These are phyloP conservation scores for Saccharomyces eubayanus DNA, from an alignment of 805 yeast species.

Conservation along the genomic window DNA sequence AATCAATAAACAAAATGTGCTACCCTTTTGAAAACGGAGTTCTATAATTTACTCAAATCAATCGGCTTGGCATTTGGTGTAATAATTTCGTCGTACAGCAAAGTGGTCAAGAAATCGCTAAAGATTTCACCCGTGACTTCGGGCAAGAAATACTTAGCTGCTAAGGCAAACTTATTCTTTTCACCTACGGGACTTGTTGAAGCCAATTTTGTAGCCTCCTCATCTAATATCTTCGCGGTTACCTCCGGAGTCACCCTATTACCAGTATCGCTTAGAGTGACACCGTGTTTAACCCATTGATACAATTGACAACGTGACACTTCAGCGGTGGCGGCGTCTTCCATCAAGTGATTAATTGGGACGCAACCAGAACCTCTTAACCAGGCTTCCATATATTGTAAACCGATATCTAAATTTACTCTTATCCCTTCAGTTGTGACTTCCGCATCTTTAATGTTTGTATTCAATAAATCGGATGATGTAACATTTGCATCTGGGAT, in stretches of 20 bases:
- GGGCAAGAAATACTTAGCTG: conserved; percentile 62
- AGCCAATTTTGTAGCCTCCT: conserved; percentile 49
- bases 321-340: conserved; percentile 86
- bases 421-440: conserved; percentile 65
- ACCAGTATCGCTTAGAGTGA: conserved; percentile 49
- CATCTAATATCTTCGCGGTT: conserved; percentile 48
- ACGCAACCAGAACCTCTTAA: conserved; percentile 77
- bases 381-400: conserved; percentile 82
- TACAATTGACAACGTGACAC: conserved; percentile 75
- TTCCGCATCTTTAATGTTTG: conserved; percentile 52
- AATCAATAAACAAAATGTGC: background rate
- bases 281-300: conserved; percentile 77
- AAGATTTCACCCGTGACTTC: conserved; percentile 66
- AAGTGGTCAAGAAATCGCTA: conserved; percentile 69
- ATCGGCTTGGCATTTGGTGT: conserved; percentile 25
- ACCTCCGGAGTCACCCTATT: conserved; percentile 51
- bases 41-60: conserved; percentile 8
- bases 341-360: conserved; percentile 79
- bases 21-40: background rate
- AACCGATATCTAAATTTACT: conserved; percentile 65
- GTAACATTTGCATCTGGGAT: conserved; percentile 42
- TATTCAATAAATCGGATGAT: conserved; percentile 53
- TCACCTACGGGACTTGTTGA: conserved; percentile 33
- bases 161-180: conserved; percentile 59
- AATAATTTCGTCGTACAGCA: conserved; percentile 58